phyloP scores from a whole-genome alignment of 2,329 filamentous ascomycete genomes.

The Zymoseptoria crescenta region DNA sequence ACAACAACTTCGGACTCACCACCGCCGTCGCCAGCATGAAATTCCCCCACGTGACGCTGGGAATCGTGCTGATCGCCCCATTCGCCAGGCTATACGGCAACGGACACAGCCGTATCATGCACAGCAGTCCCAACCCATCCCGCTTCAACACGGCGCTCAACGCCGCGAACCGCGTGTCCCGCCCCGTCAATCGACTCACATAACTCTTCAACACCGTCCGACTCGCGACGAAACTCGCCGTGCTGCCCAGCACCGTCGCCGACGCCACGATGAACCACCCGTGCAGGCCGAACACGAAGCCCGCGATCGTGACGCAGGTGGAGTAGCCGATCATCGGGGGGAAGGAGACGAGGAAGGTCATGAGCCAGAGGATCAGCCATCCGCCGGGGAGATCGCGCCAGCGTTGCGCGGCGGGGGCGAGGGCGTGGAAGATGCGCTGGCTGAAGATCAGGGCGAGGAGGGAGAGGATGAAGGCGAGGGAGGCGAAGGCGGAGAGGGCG shows the following conservation, averaged over 20 bases:
- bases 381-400: constrained; percentile 70
- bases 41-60: constrained; percentile 66
- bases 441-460: constrained; percentile 71
- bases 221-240: constrained; percentile 70
- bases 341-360: constrained; percentile 71
- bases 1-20: constrained; percentile 75
- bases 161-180: constrained; percentile 81
- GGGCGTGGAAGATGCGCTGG: constrained; percentile 66
- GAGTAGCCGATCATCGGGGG: constrained; percentile 85
- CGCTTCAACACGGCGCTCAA: constrained; percentile 79
- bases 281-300: constrained; percentile 64
- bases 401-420: constrained; percentile 63
- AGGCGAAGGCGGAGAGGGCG: constrained; percentile 48
- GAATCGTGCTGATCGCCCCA: constrained; percentile 87
- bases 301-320: constrained; percentile 61
- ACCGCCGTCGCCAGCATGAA: constrained; percentile 79
- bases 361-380: constrained; percentile 65
- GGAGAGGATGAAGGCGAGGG: constrained; percentile 49
- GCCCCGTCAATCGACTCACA: constrained; percentile 71
- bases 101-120: constrained; percentile 87
- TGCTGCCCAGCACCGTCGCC: constrained; percentile 70
- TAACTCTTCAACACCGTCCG: constrained; percentile 70
- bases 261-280: constrained; percentile 79
- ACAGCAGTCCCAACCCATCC: constrained; percentile 80
- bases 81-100: constrained; percentile 90